phyloP scores from a whole-genome alignment of 805 yeast species.

The Candida awuae region DNA sequence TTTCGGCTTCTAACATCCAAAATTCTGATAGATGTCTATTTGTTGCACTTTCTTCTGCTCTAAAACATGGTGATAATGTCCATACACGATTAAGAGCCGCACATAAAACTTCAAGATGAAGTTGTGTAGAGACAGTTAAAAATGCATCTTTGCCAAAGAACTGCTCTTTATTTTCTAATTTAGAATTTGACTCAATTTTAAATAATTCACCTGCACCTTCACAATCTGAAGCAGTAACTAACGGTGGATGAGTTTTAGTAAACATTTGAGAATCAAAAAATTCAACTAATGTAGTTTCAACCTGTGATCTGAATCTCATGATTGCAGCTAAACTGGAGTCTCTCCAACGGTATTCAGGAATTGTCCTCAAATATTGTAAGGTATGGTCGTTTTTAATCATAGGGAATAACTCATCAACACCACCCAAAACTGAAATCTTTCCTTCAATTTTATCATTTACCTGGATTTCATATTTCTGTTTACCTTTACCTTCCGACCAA shows the following conservation, averaged over 20 bases:
- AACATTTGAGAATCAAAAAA: constrained; percentile 52
- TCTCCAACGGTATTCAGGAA: constrained; percentile 75
- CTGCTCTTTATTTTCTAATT: constrained; percentile 16
- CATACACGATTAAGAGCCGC: constrained; percentile 74
- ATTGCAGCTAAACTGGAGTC: constrained; percentile 58
- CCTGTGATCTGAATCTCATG: constrained; percentile 62
- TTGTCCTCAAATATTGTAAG: constrained; percentile 54
- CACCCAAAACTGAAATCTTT: constrained; percentile 46
- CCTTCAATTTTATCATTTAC: constrained; percentile 26
- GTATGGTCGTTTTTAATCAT: constrained; percentile 74
- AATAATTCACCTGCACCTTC: constrained; percentile 97
- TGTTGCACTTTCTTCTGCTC: constrained; percentile 91
- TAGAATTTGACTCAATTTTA: constrained; percentile 34
- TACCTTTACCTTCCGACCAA: constrained; percentile 40
- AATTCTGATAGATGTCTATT: constrained; percentile 88
- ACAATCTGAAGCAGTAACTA: constrained; percentile 84
- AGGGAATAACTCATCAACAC: constrained; percentile 59
- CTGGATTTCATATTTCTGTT: constrained; percentile 46
- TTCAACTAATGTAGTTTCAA: constrained; percentile 44
- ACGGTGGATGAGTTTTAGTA: constrained; percentile 74
- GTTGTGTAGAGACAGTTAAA: constrained; percentile 84
- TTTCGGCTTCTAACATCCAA: constrained; percentile 96
- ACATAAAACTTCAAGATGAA: constrained; percentile 78
- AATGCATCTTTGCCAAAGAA: constrained; percentile 65
- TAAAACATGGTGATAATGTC: constrained; percentile 84